Evolutionary conservation across 2,329 filamentous ascomycete genomes (phyloP).

Genomic region (Aspergillus tamarii): DNA sequence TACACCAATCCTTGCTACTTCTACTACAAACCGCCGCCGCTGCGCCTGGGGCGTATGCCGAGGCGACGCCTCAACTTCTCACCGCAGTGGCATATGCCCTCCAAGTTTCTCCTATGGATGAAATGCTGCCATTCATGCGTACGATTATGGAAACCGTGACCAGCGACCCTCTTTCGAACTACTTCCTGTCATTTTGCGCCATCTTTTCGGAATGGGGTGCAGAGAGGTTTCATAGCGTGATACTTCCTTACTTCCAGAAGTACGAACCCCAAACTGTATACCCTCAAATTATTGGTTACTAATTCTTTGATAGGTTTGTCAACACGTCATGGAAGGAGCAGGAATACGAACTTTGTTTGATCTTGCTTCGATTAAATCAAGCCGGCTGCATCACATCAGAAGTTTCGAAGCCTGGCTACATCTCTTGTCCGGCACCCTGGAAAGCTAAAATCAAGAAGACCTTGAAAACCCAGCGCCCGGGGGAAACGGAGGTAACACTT

Average conservation of each 20-base stretch:
- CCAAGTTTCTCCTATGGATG: conserved; percentile 77
- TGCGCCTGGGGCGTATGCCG: conserved; percentile 27
- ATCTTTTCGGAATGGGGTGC: conserved; percentile 74
- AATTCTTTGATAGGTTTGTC: conserved; percentile 64
- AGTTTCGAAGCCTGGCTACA: conserved; percentile 41
- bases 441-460: conserved; percentile 72
- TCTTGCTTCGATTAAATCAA: conserved; percentile 64
- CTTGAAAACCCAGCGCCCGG: conserved; percentile 55
- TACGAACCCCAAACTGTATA: conserved; percentile 40
- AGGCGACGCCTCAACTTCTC: conserved; percentile 43
- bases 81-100: conserved; percentile 65
- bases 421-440: conserved; percentile 56
- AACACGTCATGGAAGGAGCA: conserved; percentile 70
- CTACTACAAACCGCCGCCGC: conserved; percentile 51
- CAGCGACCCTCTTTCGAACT: conserved; percentile 65
- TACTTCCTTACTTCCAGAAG: conserved; percentile 80
- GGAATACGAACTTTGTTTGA: conserved; percentile 69
- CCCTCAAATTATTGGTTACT: conserved; percentile 15
- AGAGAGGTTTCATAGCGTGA: conserved; percentile 75
- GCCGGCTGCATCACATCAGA: conserved; percentile 56
- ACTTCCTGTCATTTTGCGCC: conserved; percentile 85
- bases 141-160: conserved; percentile 68
- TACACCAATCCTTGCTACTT: conserved; percentile 61
- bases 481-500: conserved; percentile 66
- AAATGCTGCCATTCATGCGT: conserved; percentile 70